Conservation (phyloP, 1,139 yeast species). For the Blastobotrys ciferrii region DNA sequence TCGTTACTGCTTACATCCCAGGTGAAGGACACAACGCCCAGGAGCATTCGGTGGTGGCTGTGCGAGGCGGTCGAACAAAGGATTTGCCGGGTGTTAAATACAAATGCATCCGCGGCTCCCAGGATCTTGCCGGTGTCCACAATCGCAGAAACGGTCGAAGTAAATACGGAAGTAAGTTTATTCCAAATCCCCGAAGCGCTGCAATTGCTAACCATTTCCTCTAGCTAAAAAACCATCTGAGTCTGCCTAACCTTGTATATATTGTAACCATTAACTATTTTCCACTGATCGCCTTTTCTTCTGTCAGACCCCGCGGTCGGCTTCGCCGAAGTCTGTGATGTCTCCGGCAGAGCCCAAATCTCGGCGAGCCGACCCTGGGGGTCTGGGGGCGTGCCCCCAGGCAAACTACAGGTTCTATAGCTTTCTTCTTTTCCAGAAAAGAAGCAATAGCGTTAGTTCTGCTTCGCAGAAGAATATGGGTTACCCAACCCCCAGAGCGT, state of each 20-base stretch:
- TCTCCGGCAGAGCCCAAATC: no score
- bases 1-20: conserved; percentile 89
- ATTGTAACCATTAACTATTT: no score
- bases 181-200: conserved; percentile 55
- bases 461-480: no score
- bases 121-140: conserved; percentile 93
- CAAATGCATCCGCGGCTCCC: conserved; percentile 89
- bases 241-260: background rate
- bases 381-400: no score
- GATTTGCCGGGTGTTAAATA: conserved; percentile 99
- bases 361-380: no score
- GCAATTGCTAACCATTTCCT: background rate
- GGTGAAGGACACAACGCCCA: conserved; percentile 99
- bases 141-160: conserved; percentile 87
- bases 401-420: no score
- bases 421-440: no score
- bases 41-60: conserved; percentile 94
- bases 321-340: no score
- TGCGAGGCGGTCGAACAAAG: conserved; percentile 96
- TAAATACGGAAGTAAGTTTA: conserved; percentile 79
- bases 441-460: no score
- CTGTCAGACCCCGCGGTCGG: no score
- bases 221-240: background rate
- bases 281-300: no score
- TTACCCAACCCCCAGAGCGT: no score